phyloP scores from a whole-genome alignment of 331 rosid genomes.

The Rhamnella rubrinervis region DNA sequence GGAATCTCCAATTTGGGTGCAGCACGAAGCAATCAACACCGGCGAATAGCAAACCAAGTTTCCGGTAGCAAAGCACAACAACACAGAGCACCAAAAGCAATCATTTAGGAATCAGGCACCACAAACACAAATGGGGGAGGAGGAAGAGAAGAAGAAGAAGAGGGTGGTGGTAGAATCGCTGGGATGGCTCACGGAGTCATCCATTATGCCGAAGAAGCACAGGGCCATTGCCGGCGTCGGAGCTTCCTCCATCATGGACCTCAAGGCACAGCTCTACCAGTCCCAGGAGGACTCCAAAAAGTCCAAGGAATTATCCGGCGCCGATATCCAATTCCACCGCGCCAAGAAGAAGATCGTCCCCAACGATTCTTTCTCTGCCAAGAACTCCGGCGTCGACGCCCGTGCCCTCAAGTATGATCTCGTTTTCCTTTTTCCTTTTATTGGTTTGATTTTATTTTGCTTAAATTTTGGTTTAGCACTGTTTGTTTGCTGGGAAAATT shows the following conservation, averaged over 20 bases:
- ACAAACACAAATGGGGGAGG: slow-evolving; percentile 16
- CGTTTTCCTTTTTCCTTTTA: too few species aligned
- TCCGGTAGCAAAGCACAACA: neutral
- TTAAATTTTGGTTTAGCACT: neutral
- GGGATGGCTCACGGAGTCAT: slow-evolving; percentile 94
- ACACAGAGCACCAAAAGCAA: neutral
- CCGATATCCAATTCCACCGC: slow-evolving; percentile 63
- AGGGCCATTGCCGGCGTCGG: slow-evolving; percentile 81
- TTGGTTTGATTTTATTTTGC: neutral
- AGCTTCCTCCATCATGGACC: slow-evolving; percentile 80
- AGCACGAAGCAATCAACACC: neutral
- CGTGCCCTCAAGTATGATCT: slow-evolving; percentile 62
- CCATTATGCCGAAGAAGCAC: slow-evolving; percentile 94
- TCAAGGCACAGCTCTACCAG: slow-evolving; percentile 81
- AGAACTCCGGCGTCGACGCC: slow-evolving; percentile 76
- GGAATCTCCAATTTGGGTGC: neutral
- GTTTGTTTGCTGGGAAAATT: neutral
- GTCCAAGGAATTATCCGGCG: slow-evolving; percentile 52
- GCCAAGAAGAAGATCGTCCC: slow-evolving; percentile 61
- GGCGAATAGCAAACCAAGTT: neutral
- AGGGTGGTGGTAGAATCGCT: slow-evolving; percentile 70
- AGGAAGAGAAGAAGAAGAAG: slow-evolving; percentile 39
- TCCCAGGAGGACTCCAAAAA: slow-evolving; percentile 89
- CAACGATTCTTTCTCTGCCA: slow-evolving; percentile 45
- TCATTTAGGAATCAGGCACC: neutral